These are phyloP conservation scores for Magnolia changhungtana DNA, from an alignment of 164 flowering plant species.

Conservation along the genomic window DNA sequence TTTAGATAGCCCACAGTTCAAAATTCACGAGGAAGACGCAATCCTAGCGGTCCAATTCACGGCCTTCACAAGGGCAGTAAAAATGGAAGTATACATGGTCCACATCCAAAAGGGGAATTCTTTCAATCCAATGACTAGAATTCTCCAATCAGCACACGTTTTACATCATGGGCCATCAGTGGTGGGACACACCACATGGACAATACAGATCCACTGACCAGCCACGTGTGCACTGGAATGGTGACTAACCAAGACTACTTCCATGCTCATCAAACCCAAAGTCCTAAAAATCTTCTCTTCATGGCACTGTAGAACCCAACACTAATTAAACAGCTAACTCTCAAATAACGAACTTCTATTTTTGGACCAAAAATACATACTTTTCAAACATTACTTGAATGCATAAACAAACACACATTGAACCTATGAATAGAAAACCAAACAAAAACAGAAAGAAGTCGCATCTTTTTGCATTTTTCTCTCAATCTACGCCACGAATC, in stretches of 20 bases:
- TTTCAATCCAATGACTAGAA: not conserved
- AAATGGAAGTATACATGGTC: not conserved
- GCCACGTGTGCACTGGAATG: not conserved
- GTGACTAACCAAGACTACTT: not conserved
- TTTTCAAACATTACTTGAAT: not conserved
- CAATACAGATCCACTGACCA: not conserved
- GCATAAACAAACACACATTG: not conserved
- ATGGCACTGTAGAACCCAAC: not conserved
- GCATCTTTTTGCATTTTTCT: not conserved
- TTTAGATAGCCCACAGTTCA: not conserved
- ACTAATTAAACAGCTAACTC: not conserved
- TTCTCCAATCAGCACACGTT: not conserved
- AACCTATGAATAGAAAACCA: not conserved
- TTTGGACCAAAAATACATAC: not conserved
- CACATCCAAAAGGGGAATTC: not conserved
- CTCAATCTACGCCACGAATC: slow-evolving; percentile 9
- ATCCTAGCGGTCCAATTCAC: not conserved
- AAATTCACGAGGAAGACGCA: not conserved
- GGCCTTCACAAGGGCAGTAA: not conserved
- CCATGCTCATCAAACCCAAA: not conserved
- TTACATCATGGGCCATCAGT: not conserved
- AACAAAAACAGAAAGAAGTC: not conserved
- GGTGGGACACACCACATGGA: not conserved
- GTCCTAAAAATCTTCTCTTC: not conserved
- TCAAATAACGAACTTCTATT: no score